phyloP scores from a whole-genome alignment of 306 rosid species.

The Styphnolobium japonicum region DNA sequence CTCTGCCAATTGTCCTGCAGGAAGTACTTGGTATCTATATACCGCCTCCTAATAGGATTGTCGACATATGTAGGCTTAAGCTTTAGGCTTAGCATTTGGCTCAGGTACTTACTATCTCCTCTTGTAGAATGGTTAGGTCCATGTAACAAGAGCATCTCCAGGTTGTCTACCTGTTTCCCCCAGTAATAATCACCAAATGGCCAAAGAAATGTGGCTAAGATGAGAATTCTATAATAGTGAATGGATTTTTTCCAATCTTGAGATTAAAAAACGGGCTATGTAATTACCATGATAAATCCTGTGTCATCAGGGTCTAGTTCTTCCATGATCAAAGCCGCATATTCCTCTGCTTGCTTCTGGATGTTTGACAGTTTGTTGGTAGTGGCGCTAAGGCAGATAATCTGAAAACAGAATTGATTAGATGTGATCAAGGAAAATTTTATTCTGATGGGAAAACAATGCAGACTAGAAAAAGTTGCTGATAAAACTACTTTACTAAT shows the following conservation, averaged over 20 bases:
- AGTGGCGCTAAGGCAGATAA: slow-evolving; percentile 63
- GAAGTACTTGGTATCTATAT: slow-evolving; percentile 37
- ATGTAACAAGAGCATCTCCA: slow-evolving; percentile 56
- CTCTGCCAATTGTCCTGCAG: slow-evolving; percentile 65
- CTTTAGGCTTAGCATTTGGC: slow-evolving; percentile 55
- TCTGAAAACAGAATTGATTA: slow-evolving; percentile 40
- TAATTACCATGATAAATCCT: slow-evolving; percentile 64
- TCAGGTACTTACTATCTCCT: slow-evolving; percentile 48
- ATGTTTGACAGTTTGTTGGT: slow-evolving; percentile 63
- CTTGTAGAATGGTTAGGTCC: slow-evolving; percentile 42
- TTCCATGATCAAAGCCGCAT: slow-evolving; percentile 78
- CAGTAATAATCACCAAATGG: slow-evolving; percentile 12
- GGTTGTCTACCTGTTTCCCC: slow-evolving; percentile 41
- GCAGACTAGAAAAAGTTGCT: neutral
- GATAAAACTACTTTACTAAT: neutral
- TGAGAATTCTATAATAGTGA: slow-evolving; percentile 1
- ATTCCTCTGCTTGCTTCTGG: slow-evolving; percentile 64
- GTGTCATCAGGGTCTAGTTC: slow-evolving; percentile 60
- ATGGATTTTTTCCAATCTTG: neutral
- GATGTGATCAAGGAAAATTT: neutral
- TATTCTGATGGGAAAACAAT: neutral
- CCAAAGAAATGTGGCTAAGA: slow-evolving; percentile 14
- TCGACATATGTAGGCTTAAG: slow-evolving; percentile 41
- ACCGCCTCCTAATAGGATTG: slow-evolving; percentile 39
- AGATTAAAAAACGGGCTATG: neutral